These are phyloP conservation scores for Colletotrichum sp. DNA, from an alignment of 2,329 filamentous ascomycete genomes.

Conservation along the genomic window DNA sequence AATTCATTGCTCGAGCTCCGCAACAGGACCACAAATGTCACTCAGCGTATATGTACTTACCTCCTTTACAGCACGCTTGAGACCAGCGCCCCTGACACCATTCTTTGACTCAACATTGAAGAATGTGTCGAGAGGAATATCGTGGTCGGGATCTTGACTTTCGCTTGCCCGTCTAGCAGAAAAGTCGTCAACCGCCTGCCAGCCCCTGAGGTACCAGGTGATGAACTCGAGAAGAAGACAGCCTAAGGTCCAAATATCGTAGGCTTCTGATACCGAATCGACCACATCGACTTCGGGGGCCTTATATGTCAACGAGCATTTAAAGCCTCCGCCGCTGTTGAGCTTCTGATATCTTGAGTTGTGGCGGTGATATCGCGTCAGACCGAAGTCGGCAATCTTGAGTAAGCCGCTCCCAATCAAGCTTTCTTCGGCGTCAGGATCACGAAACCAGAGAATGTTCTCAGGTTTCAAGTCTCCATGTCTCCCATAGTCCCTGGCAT, in stretches of 20 bases:
- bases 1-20: too few species aligned
- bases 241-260: constrained; percentile 23
- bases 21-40: too few species aligned
- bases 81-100: neutral
- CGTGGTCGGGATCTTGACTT: neutral
- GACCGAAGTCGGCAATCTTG: neutral
- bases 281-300: constrained; percentile 20
- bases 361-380: neutral
- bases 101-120: neutral
- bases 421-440: neutral
- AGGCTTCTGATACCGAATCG: neutral
- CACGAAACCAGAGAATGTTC: neutral
- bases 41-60: neutral
- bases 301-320: neutral
- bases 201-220: constrained; percentile 19
- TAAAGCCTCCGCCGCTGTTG: neutral
- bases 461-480: constrained; percentile 1
- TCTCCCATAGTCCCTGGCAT: neutral
- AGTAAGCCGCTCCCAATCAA: neutral
- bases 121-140: neutral
- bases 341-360: neutral
- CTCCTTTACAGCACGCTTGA: neutral
- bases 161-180: neutral
- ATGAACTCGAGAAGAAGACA: constrained; percentile 23
- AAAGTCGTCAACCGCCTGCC: neutral